Evolutionary conservation across 2,329 filamentous ascomycete species (phyloP).

Genomic region (Fusarium ramigenum): DNA sequence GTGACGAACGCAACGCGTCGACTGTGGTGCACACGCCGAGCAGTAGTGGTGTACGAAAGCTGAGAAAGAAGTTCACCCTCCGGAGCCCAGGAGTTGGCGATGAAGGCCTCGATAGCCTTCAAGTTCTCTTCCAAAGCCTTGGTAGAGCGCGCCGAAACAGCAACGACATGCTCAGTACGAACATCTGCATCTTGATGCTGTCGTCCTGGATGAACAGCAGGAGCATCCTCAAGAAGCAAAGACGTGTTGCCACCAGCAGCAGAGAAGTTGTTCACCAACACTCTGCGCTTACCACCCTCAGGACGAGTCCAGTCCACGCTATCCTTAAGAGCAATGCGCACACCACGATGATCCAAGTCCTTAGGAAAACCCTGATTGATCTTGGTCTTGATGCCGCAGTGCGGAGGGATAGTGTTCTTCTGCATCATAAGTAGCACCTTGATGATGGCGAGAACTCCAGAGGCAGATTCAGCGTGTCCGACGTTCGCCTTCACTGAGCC

Average conservation of each 20-base stretch:
- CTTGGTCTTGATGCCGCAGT: slow-evolving; percentile 38
- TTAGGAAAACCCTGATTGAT: neutral
- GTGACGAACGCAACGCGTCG: neutral
- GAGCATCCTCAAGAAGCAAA: neutral
- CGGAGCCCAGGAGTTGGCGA: neutral
- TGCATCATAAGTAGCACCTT: slow-evolving; percentile 2
- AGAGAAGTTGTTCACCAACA: neutral
- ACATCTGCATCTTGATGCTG: neutral
- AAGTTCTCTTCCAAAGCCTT: neutral
- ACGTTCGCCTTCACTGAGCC: slow-evolving; percentile 73
- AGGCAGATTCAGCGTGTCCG: slow-evolving; percentile 59
- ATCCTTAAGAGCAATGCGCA: neutral
- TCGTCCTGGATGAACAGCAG: neutral
- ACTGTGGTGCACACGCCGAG: neutral
- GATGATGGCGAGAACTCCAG: neutral
- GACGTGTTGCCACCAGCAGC: neutral
- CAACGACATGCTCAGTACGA: neutral
- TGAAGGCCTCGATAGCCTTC: neutral
- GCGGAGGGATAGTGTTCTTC: neutral
- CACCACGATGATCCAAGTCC: neutral
- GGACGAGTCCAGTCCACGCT: neutral
- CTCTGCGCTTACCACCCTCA: neutral
- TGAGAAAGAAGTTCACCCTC: neutral
- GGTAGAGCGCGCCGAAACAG: neutral
- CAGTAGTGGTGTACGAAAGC: neutral